phyloP scores from a whole-genome alignment of 139 green algal genomes.

The Diplosphaera chodatii region DNA sequence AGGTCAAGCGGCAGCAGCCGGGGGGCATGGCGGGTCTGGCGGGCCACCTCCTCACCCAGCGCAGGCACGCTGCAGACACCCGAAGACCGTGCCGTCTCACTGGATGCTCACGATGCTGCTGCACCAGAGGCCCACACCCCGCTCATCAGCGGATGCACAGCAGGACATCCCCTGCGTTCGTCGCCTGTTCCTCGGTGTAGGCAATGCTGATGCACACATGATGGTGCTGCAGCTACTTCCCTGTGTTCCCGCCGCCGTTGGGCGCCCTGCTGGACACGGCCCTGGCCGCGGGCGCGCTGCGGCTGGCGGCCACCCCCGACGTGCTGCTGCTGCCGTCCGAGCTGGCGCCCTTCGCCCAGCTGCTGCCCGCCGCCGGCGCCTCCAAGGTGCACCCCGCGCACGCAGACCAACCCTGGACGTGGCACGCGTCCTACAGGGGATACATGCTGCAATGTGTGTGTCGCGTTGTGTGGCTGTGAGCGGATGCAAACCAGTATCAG shows the following conservation, averaged over 20 bases:
- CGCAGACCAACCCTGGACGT: too few relatives aligned
- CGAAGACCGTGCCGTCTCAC: not conserved
- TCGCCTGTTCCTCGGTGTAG: too few relatives aligned
- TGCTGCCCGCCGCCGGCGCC: slow-evolving; percentile 14
- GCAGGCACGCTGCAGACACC: slow-evolving; percentile 25
- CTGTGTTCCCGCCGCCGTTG: slow-evolving; percentile 71
- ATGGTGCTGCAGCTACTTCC: slow-evolving; percentile 67
- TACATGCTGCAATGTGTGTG: too few relatives aligned
- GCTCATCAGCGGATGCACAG: too few relatives aligned
- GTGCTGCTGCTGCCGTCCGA: slow-evolving; percentile 91
- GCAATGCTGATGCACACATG: too few relatives aligned
- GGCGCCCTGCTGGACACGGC: slow-evolving; percentile 70
- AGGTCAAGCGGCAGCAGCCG: slow-evolving; percentile 32
- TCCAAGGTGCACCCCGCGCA: too few relatives aligned
- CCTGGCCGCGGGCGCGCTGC: slow-evolving; percentile 33
- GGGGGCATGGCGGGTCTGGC: slow-evolving; percentile 70
- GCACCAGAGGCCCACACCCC: too few relatives aligned
- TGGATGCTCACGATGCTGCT: too few relatives aligned
- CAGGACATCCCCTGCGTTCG: too few relatives aligned
- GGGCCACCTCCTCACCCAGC: slow-evolving; percentile 68
- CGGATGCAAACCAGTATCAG: slow-evolving; percentile 22
- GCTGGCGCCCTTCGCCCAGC: slow-evolving; percentile 83
- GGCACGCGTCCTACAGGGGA: too few relatives aligned
- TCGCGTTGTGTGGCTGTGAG: slow-evolving; percentile 28
- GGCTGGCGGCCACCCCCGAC: slow-evolving; percentile 60